A percentile compares a stretch with the other conserved stretches of the same genome.
These are phyloP conservation scores for Aspergillus bridgeri DNA, from an alignment of 495 filamentous ascomycete genomes.

Conservation along the genomic window DNA sequence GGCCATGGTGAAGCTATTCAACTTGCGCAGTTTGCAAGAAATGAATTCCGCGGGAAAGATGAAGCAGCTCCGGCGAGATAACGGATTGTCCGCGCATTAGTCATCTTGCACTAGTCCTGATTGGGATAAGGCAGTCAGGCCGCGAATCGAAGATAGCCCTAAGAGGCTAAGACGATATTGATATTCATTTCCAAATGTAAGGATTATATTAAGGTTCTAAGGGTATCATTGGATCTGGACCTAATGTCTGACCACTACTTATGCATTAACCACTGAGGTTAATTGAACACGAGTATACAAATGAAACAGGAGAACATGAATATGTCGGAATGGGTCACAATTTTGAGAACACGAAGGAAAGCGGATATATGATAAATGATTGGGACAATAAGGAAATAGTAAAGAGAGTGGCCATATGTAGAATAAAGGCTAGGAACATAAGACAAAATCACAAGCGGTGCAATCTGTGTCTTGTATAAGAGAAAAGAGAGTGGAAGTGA, in stretches of 20 bases:
- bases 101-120: not conserved
- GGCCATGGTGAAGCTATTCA: constrained; percentile 32
- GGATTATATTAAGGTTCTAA: not conserved
- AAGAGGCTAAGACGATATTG: no score
- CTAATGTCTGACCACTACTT: constrained; percentile 1
- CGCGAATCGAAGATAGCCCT: not conserved
- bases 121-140: not conserved
- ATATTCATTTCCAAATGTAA: not conserved
- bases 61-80: constrained; percentile 11
- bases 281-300: constrained; percentile 7
- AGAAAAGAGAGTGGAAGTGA: constrained; percentile 8
- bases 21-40: constrained; percentile 21
- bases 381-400: not conserved
- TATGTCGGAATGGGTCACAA: not conserved
- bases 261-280: constrained; percentile 11
- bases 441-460: not conserved
- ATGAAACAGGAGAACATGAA: not conserved
- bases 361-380: constrained; percentile 3
- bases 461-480: constrained; percentile 10
- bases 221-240: constrained; percentile 12
- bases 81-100: constrained; percentile 9
- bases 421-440: not conserved
- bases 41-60: constrained; percentile 28
- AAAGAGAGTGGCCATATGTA: not conserved
- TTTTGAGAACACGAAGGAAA: not conserved